Conservation (phyloP, 768 basidiomycete genomes). For the Leucosporidium yakuticum region DNA sequence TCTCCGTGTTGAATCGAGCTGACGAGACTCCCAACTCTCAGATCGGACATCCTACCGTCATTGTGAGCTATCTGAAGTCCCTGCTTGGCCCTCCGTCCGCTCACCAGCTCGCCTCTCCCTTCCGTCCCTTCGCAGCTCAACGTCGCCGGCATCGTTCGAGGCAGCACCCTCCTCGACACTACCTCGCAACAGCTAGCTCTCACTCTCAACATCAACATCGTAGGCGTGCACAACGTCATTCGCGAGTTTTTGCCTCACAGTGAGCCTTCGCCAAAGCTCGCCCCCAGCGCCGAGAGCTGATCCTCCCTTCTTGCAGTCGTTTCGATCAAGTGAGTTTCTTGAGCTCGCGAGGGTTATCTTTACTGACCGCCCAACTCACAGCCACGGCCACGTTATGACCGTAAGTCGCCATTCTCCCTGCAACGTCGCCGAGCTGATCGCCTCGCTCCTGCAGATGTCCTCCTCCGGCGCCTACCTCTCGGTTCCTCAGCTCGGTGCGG, state of each 20-base stretch:
- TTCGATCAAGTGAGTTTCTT: conserved; percentile 16
- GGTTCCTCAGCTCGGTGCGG: conserved; percentile 17
- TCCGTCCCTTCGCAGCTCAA: conserved; percentile 6
- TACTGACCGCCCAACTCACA: conserved; percentile 1
- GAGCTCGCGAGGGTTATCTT: neutral
- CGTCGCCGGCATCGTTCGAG: conserved; percentile 28
- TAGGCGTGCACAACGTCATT: conserved; percentile 18
- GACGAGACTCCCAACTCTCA: neutral
- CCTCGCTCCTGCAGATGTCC: neutral
- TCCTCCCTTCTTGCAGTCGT: conserved; percentile 6
- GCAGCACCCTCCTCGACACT: conserved; percentile 24
- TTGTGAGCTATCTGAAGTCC: neutral
- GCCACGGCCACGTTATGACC: conserved; percentile 30
- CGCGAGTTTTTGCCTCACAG: conserved; percentile 30
- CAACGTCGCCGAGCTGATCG: neutral
- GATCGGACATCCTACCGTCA: conserved; percentile 24
- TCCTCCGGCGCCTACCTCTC: conserved; percentile 19
- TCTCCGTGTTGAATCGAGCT: no score
- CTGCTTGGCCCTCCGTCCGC: neutral
- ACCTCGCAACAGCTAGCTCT: conserved; percentile 14
- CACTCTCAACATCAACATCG: conserved; percentile 26
- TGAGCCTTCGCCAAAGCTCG: neutral
- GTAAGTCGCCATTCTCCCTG: neutral
- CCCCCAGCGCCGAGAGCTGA: neutral
- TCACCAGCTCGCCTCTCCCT: neutral